Base-by-base conservation (phyloP, 805 yeast genomes). In the Blastobotrys attinorum region DNA sequence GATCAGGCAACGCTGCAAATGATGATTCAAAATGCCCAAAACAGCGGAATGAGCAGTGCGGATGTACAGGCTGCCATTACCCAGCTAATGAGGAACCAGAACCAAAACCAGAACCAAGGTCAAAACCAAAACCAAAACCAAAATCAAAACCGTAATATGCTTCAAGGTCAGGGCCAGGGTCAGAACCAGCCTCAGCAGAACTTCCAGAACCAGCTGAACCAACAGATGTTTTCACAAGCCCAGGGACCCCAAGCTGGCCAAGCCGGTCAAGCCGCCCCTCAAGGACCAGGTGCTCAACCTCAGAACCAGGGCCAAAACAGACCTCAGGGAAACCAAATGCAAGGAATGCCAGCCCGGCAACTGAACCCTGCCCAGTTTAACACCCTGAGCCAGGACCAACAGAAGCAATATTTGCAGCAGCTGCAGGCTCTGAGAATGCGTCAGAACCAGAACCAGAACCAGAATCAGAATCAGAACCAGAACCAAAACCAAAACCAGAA, bases 161-260 rank as follows among this genome's bases (percentile, higher is more conserved):
- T 44, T 7, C 54, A 50, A 29, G 47, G 47, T 22, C 56, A 52
- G 27, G 41, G 20, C 3, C 52, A 41, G 22, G 49, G 44, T 37
- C 50, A 42, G 34, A 47, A 22, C 23, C 47, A 42, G 16, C 48
- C 33, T 25, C 56, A 44, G 37, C 55, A 41, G 47, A 53, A 43
- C 45, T 60, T 22, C 43, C 60, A 25, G 47, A 44, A 44, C 43
- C 52, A 45, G 49, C 51, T 32, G 41, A 53, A 29, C 44, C 57
- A 45, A 44, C 58, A 50, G 27, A 25, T 11, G 34, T 37, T 18
- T n/a, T 54, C 44, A 29, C 55, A 50, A 22, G 33, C 49, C 43
- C 44, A 42, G 46, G n/a, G n/a, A n/a, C n/a, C n/a, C n/a, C n/a
- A n/a, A n/a, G n/a, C n/a, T n/a, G n/a, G n/a, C n/a, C n/a, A n/a